These are phyloP conservation scores for Ailanthus altissimus DNA, from an alignment of 345 rosid species.

Conservation along the genomic window DNA sequence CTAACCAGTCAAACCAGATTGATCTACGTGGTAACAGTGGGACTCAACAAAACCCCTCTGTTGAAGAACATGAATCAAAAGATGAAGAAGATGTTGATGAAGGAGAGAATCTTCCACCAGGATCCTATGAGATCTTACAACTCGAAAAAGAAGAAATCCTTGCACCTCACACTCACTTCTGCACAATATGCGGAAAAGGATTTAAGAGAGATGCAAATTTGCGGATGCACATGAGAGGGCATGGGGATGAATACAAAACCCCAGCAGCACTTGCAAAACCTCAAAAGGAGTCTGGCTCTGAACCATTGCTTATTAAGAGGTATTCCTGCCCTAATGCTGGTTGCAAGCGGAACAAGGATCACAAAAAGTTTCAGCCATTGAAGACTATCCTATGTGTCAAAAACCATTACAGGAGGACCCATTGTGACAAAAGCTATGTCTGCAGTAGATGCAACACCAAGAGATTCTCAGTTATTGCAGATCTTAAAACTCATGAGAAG, in stretches of 20 bases:
- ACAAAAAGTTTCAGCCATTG: slow-evolving; percentile 93
- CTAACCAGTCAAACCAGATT: slow-evolving; percentile 44
- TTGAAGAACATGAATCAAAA: slow-evolving; percentile 76
- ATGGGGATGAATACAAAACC: slow-evolving; percentile 96
- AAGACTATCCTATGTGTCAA: slow-evolving; percentile 90
- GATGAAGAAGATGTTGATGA: slow-evolving; percentile 95
- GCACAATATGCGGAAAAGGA: slow-evolving; percentile 96
- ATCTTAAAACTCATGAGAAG: slow-evolving; percentile 97
- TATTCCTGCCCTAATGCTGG: slow-evolving; percentile 93
- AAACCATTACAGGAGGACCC: slow-evolving; percentile 95
- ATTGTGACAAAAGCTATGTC: slow-evolving; percentile 88
- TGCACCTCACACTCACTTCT: slow-evolving; percentile 97
- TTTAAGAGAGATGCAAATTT: slow-evolving; percentile 96
- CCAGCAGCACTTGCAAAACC: slow-evolving; percentile 95
- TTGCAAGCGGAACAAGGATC: slow-evolving; percentile 97
- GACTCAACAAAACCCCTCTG: slow-evolving; percentile 42
- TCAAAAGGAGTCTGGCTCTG: slow-evolving; percentile 62
- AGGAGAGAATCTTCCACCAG: slow-evolving; percentile 91
- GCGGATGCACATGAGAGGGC: slow-evolving; percentile 99
- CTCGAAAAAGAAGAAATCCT: slow-evolving; percentile 97
- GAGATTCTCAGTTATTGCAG: slow-evolving; percentile 93
- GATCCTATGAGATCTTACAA: slow-evolving; percentile 89
- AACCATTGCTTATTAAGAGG: slow-evolving; percentile 72
- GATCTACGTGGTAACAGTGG: slow-evolving; percentile 32
- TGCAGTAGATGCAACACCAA: slow-evolving; percentile 94